Evolutionary conservation across 2,329 filamentous ascomycete genomes (phyloP).

Genomic region (Aspergillus vadensis): DNA sequence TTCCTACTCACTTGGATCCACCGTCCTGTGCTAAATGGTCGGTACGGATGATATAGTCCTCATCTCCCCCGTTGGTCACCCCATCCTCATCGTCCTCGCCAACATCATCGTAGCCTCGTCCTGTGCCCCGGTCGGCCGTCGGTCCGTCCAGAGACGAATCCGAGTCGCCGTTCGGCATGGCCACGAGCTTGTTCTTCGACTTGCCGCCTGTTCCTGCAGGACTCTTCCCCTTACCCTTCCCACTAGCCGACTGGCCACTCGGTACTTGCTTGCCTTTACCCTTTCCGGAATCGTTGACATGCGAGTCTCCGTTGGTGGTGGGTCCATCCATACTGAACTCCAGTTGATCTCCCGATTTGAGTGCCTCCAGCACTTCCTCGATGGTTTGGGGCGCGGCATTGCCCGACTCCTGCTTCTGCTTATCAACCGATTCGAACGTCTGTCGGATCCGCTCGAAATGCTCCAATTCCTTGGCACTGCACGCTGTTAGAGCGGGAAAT

Average conservation of each 20-base stretch:
- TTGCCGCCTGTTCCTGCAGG: constrained; percentile 28
- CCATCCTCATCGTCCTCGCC: constrained; percentile 30
- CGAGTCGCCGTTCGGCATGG: constrained; percentile 35
- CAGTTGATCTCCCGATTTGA: constrained; percentile 29
- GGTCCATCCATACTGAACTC: constrained; percentile 23
- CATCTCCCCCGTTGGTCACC: constrained; percentile 34
- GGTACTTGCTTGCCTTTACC: constrained; percentile 37
- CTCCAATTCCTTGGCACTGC: constrained; percentile 80
- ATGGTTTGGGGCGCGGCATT: constrained; percentile 35
- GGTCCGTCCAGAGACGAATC: constrained; percentile 35
- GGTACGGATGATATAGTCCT: constrained; percentile 44
- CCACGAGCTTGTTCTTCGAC: constrained; percentile 42
- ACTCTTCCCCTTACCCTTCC: constrained; percentile 30
- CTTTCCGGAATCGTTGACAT: constrained; percentile 28
- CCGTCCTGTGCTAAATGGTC: constrained; percentile 33
- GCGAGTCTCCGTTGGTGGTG: constrained; percentile 30
- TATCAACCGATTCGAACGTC: constrained; percentile 70
- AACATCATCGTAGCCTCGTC: constrained; percentile 20
- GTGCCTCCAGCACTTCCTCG: constrained; percentile 40
- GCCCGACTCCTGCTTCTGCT: constrained; percentile 44
- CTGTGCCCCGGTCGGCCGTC: constrained; percentile 2
- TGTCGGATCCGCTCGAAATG: constrained; percentile 86
- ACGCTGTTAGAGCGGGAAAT: constrained; percentile 24
- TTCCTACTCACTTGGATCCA: constrained; percentile 8
- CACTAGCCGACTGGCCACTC: constrained; percentile 34